These are phyloP conservation scores for Silene uniflora DNA, from an alignment of 148 eudicot species.

Conservation along the genomic window DNA sequence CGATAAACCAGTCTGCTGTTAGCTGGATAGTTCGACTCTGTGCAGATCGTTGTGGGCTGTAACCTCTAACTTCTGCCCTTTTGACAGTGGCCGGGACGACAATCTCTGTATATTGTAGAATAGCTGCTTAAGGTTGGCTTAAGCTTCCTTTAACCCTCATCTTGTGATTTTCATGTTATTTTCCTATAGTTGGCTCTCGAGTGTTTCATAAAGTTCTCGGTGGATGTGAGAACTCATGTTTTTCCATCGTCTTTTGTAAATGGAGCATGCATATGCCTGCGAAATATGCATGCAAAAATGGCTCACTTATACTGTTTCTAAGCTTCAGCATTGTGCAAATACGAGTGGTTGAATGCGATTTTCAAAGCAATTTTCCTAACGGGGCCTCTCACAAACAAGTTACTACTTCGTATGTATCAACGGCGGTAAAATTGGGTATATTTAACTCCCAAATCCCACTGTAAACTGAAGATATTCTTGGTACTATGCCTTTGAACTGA, in stretches of 20 bases:
- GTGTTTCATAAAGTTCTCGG: not conserved
- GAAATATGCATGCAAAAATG: too few species aligned
- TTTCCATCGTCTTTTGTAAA: not conserved
- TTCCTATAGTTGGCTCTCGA: not conserved
- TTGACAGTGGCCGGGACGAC: not conserved
- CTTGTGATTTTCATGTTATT: not conserved
- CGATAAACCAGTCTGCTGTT: not conserved
- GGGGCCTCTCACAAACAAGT: too few species aligned
- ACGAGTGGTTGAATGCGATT: not conserved
- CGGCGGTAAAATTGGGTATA: too few species aligned
- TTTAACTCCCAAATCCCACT: too few species aligned
- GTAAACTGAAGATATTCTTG: too few species aligned
- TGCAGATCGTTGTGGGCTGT: conserved; percentile 13
- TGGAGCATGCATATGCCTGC: too few species aligned
- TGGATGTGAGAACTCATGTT: not conserved
- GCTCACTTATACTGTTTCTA: too few species aligned
- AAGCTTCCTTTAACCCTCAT: not conserved
- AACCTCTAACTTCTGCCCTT: conserved; percentile 29
- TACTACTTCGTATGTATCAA: too few species aligned
- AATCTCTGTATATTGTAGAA: conserved; percentile 29
- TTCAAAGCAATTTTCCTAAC: not conserved
- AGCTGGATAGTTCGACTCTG: conserved; percentile 1
- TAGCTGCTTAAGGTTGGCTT: conserved; percentile 7
- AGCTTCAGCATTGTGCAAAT: too few species aligned
- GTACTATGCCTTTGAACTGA: too few species aligned